phyloP scores from a whole-genome alignment of 345 rosid species.

The Mercurialis annua region DNA sequence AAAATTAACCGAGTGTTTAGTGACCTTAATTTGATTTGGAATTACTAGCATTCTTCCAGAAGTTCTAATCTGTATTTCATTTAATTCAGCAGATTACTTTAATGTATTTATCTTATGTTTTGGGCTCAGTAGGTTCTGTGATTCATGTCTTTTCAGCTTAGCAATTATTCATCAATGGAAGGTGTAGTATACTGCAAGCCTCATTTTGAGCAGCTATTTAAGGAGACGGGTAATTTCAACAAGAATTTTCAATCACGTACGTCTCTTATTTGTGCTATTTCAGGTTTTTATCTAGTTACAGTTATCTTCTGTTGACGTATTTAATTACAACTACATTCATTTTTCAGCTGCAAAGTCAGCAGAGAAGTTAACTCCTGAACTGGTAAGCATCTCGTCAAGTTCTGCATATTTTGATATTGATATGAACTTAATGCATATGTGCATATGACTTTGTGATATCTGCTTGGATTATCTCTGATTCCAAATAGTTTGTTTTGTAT shows the following conservation, averaged over 20 bases:
- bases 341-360: slow-evolving; percentile 82
- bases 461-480: slow-evolving; percentile 18
- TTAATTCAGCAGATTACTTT: neutral
- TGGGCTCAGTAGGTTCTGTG: slow-evolving; percentile 16
- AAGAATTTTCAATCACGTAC: slow-evolving; percentile 93
- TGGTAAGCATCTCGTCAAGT: slow-evolving; percentile 49
- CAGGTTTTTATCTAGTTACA: slow-evolving; percentile 7
- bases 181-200: slow-evolving; percentile 96
- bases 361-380: slow-evolving; percentile 78
- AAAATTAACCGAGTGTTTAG: too few species aligned
- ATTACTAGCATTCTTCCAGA: neutral
- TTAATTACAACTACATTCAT: slow-evolving; percentile 31
- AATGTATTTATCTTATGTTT: slow-evolving; percentile 5
- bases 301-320: slow-evolving; percentile 12
- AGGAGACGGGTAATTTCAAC: slow-evolving; percentile 85
- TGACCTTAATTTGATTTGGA: too few species aligned
- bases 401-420: slow-evolving; percentile 16
- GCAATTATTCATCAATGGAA: slow-evolving; percentile 97
- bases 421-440: slow-evolving; percentile 7
- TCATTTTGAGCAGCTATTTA: slow-evolving; percentile 96
- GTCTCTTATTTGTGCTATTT: slow-evolving; percentile 23
- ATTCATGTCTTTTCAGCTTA: slow-evolving; percentile 50
- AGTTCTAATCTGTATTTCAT: neutral
- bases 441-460: neutral
- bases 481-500: slow-evolving; percentile 31